phyloP scores from a whole-genome alignment of 2,329 filamentous ascomycete species.

The Trichophyton schoenleinii region DNA sequence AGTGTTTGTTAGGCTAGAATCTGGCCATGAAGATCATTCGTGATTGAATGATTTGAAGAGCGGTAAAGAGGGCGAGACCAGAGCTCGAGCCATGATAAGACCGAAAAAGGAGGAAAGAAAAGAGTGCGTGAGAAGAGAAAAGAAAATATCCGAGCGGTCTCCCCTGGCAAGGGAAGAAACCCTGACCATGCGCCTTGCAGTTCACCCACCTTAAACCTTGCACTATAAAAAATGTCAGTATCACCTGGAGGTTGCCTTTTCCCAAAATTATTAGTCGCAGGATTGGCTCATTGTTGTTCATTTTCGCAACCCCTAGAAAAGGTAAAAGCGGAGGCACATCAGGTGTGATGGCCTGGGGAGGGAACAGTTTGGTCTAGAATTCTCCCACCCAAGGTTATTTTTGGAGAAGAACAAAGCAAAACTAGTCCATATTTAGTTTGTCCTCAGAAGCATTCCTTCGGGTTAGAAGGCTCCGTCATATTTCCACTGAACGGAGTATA shows the following conservation, averaged over 20 bases:
- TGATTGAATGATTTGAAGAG: not conserved
- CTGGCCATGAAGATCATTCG: not conserved
- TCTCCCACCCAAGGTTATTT: not conserved
- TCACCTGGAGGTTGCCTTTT: not conserved
- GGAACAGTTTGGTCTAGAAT: not conserved
- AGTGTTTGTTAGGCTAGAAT: not conserved
- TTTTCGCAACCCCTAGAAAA: not conserved
- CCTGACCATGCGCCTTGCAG: not conserved
- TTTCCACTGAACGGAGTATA: no score
- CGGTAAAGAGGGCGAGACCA: not conserved
- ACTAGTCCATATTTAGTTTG: not conserved
- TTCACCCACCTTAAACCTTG: not conserved
- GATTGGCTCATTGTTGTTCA: not conserved
- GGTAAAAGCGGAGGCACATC: not conserved
- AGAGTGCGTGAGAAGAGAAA: not conserved
- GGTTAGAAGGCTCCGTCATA: no score
- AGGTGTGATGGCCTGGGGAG: not conserved
- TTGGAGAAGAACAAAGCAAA: not conserved
- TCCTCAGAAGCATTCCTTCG: not conserved
- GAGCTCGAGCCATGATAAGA: not conserved
- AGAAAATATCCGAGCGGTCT: not conserved
- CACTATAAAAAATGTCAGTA: not conserved
- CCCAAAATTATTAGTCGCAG: not conserved
- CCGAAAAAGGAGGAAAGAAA: not conserved
- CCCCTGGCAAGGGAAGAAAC: not conserved